Evolutionary conservation across 2,329 filamentous ascomycete species (phyloP).

Genomic region (Fusarium musae): DNA sequence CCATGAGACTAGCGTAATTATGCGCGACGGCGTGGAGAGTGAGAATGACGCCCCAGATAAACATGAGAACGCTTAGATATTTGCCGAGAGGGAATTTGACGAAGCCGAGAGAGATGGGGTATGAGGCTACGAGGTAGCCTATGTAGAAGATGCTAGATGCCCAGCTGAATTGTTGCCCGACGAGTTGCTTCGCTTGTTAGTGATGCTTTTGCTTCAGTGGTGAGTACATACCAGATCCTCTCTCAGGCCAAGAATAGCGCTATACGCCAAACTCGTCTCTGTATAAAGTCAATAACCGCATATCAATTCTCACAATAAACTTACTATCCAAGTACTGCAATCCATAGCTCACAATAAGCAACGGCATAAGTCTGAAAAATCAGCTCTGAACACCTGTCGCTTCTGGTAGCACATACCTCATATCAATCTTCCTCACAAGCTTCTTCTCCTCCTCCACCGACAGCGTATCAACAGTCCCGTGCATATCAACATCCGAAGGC

Average conservation of each 20-base stretch:
- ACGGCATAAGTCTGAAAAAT: neutral
- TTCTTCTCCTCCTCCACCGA: conserved; percentile 11
- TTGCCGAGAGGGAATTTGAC: conserved; percentile 18
- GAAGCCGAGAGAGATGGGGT: conserved; percentile 14
- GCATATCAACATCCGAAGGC: neutral
- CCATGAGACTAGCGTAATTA: conserved; percentile 4
- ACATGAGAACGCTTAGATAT: conserved; percentile 16
- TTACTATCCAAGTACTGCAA: conserved; percentile 13
- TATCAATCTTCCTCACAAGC: conserved; percentile 11
- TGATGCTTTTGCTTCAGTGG: fast-evolving
- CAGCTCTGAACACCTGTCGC: neutral
- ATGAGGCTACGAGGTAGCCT: conserved; percentile 16
- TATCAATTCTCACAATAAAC: fast-evolving
- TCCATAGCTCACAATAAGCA: conserved; percentile 14
- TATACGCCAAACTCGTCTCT: conserved; percentile 21
- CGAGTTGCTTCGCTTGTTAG: neutral
- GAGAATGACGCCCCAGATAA: conserved; percentile 4
- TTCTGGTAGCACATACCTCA: neutral
- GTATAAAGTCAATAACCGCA: neutral
- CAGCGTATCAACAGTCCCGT: conserved; percentile 1
- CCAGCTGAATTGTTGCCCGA: conserved; percentile 17
- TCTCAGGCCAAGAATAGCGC: conserved; percentile 5
- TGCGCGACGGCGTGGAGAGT: conserved; percentile 6
- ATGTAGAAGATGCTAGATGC: conserved; percentile 17
- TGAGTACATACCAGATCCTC: neutral